Evolutionary conservation across 768 basidiomycete genomes (phyloP).

Genomic region (Auricularia sp.): DNA sequence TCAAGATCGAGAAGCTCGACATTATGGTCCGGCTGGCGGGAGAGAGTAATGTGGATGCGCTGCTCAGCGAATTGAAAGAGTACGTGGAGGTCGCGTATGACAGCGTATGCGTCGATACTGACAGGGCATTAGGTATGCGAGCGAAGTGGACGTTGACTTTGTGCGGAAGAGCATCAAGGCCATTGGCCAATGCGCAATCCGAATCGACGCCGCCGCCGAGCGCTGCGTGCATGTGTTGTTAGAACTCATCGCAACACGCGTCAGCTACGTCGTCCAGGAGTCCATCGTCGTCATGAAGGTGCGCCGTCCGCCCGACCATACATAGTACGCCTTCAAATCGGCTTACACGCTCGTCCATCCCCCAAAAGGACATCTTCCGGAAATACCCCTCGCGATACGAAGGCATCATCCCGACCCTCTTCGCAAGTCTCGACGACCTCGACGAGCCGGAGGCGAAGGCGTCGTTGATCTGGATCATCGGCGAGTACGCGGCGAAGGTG

Average conservation of each 20-base stretch:
- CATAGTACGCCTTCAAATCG: no score
- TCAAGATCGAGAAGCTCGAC: conserved; percentile 96
- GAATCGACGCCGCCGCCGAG: conserved; percentile 87
- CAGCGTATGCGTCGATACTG: not conserved
- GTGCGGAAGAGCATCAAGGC: conserved; percentile 91
- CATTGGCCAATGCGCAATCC: conserved; percentile 92
- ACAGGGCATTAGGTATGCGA: conserved; percentile 60
- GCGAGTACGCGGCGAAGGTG: conserved; percentile 95
- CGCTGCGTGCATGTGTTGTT: conserved; percentile 90
- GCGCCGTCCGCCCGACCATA: no score
- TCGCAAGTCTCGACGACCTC: conserved; percentile 88
- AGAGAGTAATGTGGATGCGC: conserved; percentile 88
- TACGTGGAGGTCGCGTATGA: conserved; percentile 28
- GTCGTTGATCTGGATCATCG: conserved; percentile 98
- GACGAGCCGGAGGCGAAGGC: conserved; percentile 98
- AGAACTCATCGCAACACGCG: conserved; percentile 84
- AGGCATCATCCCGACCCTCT: conserved; percentile 90
- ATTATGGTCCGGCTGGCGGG: conserved; percentile 93
- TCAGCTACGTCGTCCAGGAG: conserved; percentile 97
- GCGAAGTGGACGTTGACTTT: conserved; percentile 97
- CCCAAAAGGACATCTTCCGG: conserved; percentile 77
- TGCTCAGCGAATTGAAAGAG: conserved; percentile 95
- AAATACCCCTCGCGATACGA: conserved; percentile 96
- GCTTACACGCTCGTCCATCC: no score
- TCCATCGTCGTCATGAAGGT: conserved; percentile 94